Conservation (phyloP, 495 filamentous ascomycete genomes). For the Neurospora terricola region DNA sequence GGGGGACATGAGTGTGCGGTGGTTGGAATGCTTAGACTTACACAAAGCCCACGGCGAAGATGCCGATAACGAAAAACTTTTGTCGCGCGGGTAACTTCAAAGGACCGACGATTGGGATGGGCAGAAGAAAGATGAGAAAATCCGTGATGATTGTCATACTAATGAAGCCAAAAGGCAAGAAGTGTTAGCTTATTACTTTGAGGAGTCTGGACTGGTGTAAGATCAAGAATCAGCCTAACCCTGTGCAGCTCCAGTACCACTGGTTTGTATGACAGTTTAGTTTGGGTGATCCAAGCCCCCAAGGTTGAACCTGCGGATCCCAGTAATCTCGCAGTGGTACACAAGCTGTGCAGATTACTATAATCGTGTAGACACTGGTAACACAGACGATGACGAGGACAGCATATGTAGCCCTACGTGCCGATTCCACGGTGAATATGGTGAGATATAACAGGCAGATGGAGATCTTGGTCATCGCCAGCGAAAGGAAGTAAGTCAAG, state of each 20-base stretch:
- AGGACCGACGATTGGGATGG: constrained; percentile 24
- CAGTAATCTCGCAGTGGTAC: constrained; percentile 21
- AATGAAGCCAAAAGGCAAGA: background rate
- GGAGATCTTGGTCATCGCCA: constrained; percentile 17
- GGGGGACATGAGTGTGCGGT: background rate
- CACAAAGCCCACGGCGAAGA: constrained; percentile 32
- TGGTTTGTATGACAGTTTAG: background rate
- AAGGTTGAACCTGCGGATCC: constrained; percentile 11
- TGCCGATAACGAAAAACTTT: constrained; percentile 23
- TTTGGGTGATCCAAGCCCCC: background rate
- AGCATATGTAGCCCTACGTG: constrained; percentile 6
- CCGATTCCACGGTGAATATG: constrained; percentile 19
- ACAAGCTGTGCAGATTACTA: constrained; percentile 11
- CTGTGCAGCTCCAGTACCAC: constrained; percentile 15
- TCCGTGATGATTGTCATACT: constrained; percentile 40
- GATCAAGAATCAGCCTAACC: constrained; percentile 2
- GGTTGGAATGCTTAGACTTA: constrained; percentile 10
- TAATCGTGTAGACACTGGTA: constrained; percentile 2
- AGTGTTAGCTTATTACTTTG: background rate
- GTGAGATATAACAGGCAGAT: constrained; percentile 20
- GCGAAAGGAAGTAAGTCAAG: constrained; percentile 9
- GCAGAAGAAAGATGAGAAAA: constrained; percentile 31
- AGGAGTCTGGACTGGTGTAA: background rate
- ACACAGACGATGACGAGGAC: constrained; percentile 13
- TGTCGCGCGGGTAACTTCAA: constrained; percentile 26